Conservation (phyloP, 495 filamentous ascomycete genomes). For the Neurospora sublineolata region DNA sequence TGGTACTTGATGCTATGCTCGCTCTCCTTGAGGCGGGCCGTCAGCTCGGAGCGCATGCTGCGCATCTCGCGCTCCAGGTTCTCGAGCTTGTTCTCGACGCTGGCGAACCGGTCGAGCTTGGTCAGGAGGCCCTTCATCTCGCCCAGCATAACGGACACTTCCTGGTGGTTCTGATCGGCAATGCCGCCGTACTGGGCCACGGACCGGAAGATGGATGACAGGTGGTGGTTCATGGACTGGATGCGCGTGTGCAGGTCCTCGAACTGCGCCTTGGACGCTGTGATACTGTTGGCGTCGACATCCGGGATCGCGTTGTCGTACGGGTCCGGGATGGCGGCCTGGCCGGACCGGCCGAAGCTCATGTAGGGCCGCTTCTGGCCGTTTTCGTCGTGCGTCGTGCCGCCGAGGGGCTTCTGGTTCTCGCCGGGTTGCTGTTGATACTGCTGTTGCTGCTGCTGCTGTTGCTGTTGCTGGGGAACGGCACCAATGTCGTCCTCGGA, state of each 20-base stretch:
- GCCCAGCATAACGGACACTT: constrained; percentile 31
- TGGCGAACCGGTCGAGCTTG: constrained; percentile 29
- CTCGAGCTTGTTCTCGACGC: constrained; percentile 39
- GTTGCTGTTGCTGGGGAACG: constrained; percentile 19
- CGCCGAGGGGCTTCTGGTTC: neutral
- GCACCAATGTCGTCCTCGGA: constrained; percentile 26
- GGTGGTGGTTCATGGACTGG: constrained; percentile 60
- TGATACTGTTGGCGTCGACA: constrained; percentile 34
- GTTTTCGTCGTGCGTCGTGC: neutral
- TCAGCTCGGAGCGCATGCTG: constrained; percentile 34
- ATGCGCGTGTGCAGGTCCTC: constrained; percentile 71
- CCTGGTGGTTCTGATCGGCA: constrained; percentile 48
- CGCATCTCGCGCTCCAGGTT: constrained; percentile 58
- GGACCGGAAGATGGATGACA: constrained; percentile 56
- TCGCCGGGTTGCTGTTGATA: constrained; percentile 10
- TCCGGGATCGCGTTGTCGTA: constrained; percentile 37
- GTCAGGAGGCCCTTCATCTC: constrained; percentile 28
- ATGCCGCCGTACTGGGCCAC: constrained; percentile 38
- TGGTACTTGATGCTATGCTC: constrained; percentile 61
- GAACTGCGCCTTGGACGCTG: constrained; percentile 54
- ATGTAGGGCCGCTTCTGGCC: constrained; percentile 4
- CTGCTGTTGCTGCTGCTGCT: constrained; percentile 21
- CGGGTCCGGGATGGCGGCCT: constrained; percentile 19
- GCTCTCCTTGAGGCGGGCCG: constrained; percentile 50
- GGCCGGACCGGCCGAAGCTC: constrained; percentile 13